Conservation (phyloP, 1,284 basidiomycete species). For the Schizophyllum amplum region DNA sequence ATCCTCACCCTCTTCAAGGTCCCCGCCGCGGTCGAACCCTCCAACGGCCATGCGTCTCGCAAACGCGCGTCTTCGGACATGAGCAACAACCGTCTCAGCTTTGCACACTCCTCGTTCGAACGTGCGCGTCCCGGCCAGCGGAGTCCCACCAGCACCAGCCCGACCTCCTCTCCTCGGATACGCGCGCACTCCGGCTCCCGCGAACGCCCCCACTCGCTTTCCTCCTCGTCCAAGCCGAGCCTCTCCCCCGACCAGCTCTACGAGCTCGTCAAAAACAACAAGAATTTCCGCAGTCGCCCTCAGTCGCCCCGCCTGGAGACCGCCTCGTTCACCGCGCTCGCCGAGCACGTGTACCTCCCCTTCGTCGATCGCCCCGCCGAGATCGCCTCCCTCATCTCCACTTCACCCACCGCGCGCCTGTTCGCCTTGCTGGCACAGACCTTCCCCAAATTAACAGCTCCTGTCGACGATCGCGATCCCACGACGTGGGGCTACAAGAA, state of each 20-base stretch:
- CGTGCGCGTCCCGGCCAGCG: conserved; percentile 17
- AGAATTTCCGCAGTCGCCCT: conserved; percentile 22
- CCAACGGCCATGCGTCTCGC: conserved; percentile 22
- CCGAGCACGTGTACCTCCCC: conserved; percentile 62
- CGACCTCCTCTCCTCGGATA: conserved; percentile 30
- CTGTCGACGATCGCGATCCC: conserved; percentile 19
- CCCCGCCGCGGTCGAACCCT: conserved; percentile 18
- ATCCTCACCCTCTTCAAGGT: conserved; percentile 70
- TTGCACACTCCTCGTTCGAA: conserved; percentile 54
- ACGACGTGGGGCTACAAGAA: conserved; percentile 53
- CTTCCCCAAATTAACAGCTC: conserved; percentile 32
- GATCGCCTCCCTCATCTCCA: conserved; percentile 51
- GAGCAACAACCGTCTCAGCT: conserved; percentile 41
- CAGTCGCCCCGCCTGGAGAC: conserved; percentile 21
- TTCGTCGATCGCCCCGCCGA: conserved; percentile 69
- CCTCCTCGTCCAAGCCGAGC: conserved; percentile 30
- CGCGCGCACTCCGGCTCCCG: conserved; percentile 33
- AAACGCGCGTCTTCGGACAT: conserved; percentile 15
- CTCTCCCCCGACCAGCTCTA: conserved; percentile 61
- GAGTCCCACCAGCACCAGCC: conserved; percentile 25
- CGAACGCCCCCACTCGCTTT: conserved; percentile 23
- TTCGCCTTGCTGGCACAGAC: conserved; percentile 65
- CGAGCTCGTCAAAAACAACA: conserved; percentile 54
- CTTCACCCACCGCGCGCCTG: conserved; percentile 55
- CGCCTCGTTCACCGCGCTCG: conserved; percentile 61